phyloP scores from a whole-genome alignment of 2,329 filamentous ascomycete genomes.

The Botrytis medusae region DNA sequence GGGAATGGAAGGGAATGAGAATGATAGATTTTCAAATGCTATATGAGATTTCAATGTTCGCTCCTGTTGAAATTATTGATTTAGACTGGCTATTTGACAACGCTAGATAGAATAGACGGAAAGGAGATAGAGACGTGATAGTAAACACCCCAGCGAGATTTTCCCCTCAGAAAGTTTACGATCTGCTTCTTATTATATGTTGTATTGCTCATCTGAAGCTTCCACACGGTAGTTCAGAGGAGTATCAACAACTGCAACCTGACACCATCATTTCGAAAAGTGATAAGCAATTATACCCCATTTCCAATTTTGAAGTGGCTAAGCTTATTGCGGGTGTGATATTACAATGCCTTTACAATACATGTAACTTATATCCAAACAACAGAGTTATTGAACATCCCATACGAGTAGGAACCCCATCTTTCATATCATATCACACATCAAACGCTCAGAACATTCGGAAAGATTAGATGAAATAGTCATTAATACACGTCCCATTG shows the following conservation, averaged over 20 bases:
- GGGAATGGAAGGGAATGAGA: background rate
- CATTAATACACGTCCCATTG: conserved; percentile 9
- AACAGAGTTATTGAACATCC: background rate
- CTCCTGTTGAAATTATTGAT: background rate
- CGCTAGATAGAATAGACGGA: background rate
- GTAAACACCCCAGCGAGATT: too few species aligned
- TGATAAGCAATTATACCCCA: background rate
- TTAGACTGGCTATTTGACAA: background rate
- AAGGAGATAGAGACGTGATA: too few species aligned
- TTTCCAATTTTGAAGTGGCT: background rate
- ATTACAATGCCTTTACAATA: background rate
- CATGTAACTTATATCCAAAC: background rate
- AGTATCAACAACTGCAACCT: background rate
- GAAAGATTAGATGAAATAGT: background rate
- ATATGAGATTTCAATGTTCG: background rate
- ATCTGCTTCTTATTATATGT: background rate
- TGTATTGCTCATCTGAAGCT: background rate
- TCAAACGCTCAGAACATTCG: background rate
- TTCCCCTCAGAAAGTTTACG: background rate
- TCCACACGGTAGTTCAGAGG: background rate
- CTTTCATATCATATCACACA: background rate
- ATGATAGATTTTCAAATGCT: background rate
- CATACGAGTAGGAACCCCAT: background rate
- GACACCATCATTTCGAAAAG: background rate
- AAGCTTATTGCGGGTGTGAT: background rate